Evolutionary conservation across 768 basidiomycete genomes (phyloP).

Genomic region (Multifurca ochricompacta): DNA sequence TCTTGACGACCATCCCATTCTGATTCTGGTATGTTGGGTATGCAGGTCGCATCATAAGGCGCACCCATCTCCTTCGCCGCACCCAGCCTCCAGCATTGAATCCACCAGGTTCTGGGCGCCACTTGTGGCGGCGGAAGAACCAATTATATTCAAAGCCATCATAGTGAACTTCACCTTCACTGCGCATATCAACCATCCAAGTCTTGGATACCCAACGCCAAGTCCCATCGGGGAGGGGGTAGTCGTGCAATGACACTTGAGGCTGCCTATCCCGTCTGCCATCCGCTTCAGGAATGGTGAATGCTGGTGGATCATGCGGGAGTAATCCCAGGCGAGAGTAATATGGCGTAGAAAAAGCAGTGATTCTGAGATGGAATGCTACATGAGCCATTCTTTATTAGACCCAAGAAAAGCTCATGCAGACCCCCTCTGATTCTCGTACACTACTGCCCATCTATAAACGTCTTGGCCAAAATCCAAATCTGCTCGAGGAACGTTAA

Average conservation of each 20-base stretch:
- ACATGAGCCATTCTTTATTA: not conserved
- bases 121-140: conserved; percentile 56
- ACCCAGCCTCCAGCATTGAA: conserved; percentile 67
- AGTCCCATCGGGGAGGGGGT: conserved; percentile 69
- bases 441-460: conserved; percentile 72
- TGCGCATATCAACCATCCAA: conserved; percentile 89
- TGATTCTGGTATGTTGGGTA: not conserved
- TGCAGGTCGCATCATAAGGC: conserved; percentile 73
- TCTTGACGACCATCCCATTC: not conserved
- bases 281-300: conserved; percentile 46
- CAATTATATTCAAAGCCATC: conserved; percentile 88
- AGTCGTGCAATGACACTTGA: conserved; percentile 49
- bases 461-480: conserved; percentile 34
- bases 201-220: conserved; percentile 76
- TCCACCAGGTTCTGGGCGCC: conserved; percentile 55
- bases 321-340: conserved; percentile 67
- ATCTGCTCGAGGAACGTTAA: conserved; percentile 1
- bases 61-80: conserved; percentile 71
- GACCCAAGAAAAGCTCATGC: not conserved
- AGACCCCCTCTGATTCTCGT: conserved; percentile 81
- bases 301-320: conserved; percentile 65
- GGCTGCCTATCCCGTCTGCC: conserved; percentile 36
- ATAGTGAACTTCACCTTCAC: conserved; percentile 68
- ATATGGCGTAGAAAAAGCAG: conserved; percentile 61
- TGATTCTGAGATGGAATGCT: conserved; percentile 34